Conservation (phyloP, 305 asterid genomes). For the Solanum hybrid region DNA sequence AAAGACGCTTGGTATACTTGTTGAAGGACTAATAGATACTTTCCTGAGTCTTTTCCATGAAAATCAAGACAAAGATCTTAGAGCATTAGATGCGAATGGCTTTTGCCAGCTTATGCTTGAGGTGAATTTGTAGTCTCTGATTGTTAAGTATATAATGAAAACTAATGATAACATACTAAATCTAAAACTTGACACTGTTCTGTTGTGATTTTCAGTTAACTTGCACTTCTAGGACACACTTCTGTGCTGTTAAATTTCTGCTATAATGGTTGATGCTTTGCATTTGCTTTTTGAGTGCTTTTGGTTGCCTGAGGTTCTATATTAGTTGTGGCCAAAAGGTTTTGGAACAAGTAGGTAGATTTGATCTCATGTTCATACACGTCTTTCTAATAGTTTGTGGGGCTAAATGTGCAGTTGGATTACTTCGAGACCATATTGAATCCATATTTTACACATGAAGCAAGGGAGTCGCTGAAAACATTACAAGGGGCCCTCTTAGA, state of each 20-base stretch:
- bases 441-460: conserved; percentile 88
- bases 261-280: neutral
- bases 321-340: neutral
- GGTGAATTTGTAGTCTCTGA: conserved; percentile 31
- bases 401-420: conserved; percentile 68
- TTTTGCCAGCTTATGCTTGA: conserved; percentile 96
- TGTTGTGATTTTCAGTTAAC: neutral
- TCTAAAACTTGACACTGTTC: neutral
- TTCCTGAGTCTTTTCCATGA: conserved; percentile 80
- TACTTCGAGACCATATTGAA: conserved; percentile 93
- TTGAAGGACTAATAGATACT: conserved; percentile 90
- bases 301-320: neutral
- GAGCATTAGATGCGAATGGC: conserved; percentile 84
- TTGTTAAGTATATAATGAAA: neutral
- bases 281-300: neutral
- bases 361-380: neutral
- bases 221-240: neutral
- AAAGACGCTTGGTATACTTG: conserved; percentile 87
- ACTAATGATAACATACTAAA: neutral
- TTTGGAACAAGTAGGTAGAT: neutral
- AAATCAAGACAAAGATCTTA: conserved; percentile 51
- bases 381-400: conserved; percentile 8
- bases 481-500: conserved; percentile 87
- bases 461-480: conserved; percentile 88
- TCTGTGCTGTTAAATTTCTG: neutral